A percentile compares a stretch with the other conserved stretches of the same genome.
These are phyloP conservation scores for Phytomonas sp. DNA, from an alignment of 208 protist genomes.

Conservation along the genomic window DNA sequence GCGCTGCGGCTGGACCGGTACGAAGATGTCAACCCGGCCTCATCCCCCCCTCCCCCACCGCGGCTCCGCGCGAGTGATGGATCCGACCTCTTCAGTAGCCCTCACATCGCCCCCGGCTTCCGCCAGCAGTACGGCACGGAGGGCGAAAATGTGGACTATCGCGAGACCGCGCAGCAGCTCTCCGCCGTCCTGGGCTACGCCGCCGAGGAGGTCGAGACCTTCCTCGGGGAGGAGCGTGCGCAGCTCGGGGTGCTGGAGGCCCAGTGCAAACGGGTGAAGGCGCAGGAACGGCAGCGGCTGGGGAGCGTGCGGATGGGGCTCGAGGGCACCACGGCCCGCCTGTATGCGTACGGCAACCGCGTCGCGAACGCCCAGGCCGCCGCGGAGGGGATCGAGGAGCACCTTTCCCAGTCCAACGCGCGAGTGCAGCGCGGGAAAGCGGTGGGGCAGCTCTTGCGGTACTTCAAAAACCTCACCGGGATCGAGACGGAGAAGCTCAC, in stretches of 20 bases:
- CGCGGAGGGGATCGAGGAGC: constrained; percentile 83
- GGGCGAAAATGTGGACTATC: constrained; percentile 19
- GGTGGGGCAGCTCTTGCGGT: constrained; percentile 65
- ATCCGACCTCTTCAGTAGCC: constrained; percentile 27
- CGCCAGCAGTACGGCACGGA: background rate
- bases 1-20: constrained; percentile 8
- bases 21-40: constrained; percentile 7
- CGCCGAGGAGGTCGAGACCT: constrained; percentile 30
- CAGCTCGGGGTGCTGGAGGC: constrained; percentile 43
- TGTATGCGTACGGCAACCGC: constrained; percentile 75
- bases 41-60: constrained; percentile 6
- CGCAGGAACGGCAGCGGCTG: constrained; percentile 58
- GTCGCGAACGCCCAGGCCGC: constrained; percentile 75
- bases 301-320: constrained; percentile 70
- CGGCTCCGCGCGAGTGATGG: constrained; percentile 25
- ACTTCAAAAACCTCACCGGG: constrained; percentile 59
- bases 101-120: constrained; percentile 11
- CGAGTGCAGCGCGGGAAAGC: constrained; percentile 64
- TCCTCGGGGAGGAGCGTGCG: constrained; percentile 42
- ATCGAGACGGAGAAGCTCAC: constrained; percentile 38
- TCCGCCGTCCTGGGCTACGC: constrained; percentile 42
- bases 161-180: constrained; percentile 28
- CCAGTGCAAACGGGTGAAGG: constrained; percentile 62
- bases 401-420: constrained; percentile 73
- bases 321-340: constrained; percentile 52